Evolutionary conservation across 1,284 basidiomycete species (phyloP), one percentile per base, ranked within the genome.

Genomic region (Pulveroboletus sp.): DNA sequence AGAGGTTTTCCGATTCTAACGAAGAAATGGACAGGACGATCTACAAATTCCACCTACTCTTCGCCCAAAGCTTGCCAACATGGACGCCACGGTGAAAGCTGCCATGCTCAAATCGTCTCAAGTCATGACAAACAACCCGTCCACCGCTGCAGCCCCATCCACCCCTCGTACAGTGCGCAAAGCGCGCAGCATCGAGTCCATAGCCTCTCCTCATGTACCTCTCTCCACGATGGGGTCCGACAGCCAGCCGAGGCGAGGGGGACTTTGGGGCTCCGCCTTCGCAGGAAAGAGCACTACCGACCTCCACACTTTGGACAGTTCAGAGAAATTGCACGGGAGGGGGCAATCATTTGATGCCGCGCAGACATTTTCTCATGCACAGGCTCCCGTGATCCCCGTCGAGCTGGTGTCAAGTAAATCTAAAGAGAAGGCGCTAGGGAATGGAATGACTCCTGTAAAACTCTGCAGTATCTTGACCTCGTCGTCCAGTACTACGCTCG

Each of bases 81-180:
- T 95, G 81, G 91, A 92, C 59, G 75, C 85, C 0, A 84, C 86
- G 2, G 92, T 95, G 39, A 94, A 94, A 67, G 89, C 89, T 4
- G 89, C 90, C n/a, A 94, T 95, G 89, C 76, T 95, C 54, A 92
- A 90, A 66, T 92, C 91, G 0, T 91, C 91, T 3, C 85, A 87
- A 26, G 82, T 83, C 15, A 77, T 93, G 65, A 78, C 81, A 26
- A 70, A 80, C 14, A 78, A 75, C 26, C 69, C 78, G 0, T 65
- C 79, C 20, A 61, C 68, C 22, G 20, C 49, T 8, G 58, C 70
- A 25, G 60, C 66, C 7, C 74, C 75, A 38, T 57, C 65, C 18
- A 75, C 74, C 14, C 66, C 70, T 24, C 72, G 74, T 55, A 73
- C 76, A 45, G 69, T 91, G 25, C 83, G 89, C 44, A 83, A 83